Evolutionary conservation across 2,329 filamentous ascomycete genomes (phyloP).

Genomic region (Aspergillus ustus): DNA sequence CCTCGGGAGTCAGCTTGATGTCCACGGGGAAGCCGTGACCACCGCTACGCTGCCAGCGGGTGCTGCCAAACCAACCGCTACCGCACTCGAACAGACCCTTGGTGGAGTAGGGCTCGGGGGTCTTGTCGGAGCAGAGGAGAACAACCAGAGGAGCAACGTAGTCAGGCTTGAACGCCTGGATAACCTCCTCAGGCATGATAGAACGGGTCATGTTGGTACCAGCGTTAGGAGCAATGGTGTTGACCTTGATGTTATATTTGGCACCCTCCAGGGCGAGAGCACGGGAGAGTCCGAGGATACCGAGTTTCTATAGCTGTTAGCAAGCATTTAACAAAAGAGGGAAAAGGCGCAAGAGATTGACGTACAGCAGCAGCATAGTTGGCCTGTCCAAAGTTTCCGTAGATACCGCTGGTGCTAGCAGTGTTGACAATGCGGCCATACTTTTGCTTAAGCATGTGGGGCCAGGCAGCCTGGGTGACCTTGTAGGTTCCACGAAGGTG

Average conservation of each 20-base stretch:
- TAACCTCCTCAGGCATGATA: slow-evolving; percentile 94
- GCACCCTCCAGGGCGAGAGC: slow-evolving; percentile 89
- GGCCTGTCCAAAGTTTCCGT: slow-evolving; percentile 98
- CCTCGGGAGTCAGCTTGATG: slow-evolving; percentile 80
- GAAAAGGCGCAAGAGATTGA: slow-evolving; percentile 28
- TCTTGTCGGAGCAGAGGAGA: slow-evolving; percentile 83
- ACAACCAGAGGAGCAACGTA: slow-evolving; percentile 95
- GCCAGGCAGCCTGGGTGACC: slow-evolving; percentile 96
- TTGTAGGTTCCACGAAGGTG: slow-evolving; percentile 96
- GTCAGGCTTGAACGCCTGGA: slow-evolving; percentile 98
- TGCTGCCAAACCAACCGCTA: slow-evolving; percentile 88
- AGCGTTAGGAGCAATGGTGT: slow-evolving; percentile 97
- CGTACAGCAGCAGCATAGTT: slow-evolving; percentile 91
- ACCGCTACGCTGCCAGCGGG: slow-evolving; percentile 90
- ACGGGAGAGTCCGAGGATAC: slow-evolving; percentile 93
- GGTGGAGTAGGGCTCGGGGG: slow-evolving; percentile 74
- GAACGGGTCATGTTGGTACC: slow-evolving; percentile 94
- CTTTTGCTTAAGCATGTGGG: slow-evolving; percentile 97
- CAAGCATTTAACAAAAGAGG: neutral
- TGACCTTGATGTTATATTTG: slow-evolving; percentile 98
- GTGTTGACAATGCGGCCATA: slow-evolving; percentile 97
- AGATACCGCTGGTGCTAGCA: slow-evolving; percentile 94
- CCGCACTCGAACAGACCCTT: slow-evolving; percentile 93
- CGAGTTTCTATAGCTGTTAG: slow-evolving; percentile 67
- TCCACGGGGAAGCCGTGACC: slow-evolving; percentile 92